These are phyloP conservation scores for Colletotrichum costaricense DNA, from an alignment of 2,329 filamentous ascomycete species.

Conservation along the genomic window DNA sequence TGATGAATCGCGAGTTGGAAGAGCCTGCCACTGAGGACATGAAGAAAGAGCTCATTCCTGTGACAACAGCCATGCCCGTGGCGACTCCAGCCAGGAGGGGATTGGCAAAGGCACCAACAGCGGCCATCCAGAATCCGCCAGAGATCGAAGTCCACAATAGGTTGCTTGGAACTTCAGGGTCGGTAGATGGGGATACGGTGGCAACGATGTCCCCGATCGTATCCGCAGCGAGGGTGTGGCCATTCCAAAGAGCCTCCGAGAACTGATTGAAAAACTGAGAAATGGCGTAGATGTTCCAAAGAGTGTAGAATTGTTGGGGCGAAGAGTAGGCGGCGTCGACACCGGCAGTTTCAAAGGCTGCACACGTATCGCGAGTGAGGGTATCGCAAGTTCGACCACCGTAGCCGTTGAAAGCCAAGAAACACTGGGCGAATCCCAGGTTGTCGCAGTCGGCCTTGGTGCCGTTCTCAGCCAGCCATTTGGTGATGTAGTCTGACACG, in stretches of 20 bases:
- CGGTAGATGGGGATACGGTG: conserved; percentile 40
- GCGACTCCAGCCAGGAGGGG: conserved; percentile 28
- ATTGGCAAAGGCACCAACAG: conserved; percentile 27
- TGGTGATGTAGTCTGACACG: conserved; percentile 39
- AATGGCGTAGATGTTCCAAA: conserved; percentile 44
- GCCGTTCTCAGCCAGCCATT: conserved; percentile 41
- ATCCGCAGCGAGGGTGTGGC: conserved; percentile 39
- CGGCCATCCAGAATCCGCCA: conserved; percentile 36
- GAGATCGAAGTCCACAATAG: conserved; percentile 39
- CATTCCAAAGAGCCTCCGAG: conserved; percentile 41
- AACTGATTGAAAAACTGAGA: conserved; percentile 45
- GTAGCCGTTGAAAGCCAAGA: conserved; percentile 41
- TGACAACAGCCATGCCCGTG: conserved; percentile 30
- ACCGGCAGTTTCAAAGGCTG: conserved; percentile 34
- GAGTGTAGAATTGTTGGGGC: conserved; percentile 41
- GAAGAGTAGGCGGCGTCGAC: conserved; percentile 38
- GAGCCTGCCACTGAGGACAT: conserved; percentile 26
- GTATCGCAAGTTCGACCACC: conserved; percentile 41
- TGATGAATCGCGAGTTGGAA: conserved; percentile 40
- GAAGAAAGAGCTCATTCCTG: conserved; percentile 25
- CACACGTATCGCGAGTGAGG: conserved; percentile 41
- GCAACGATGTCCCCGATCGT: conserved; percentile 42
- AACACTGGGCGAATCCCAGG: conserved; percentile 43
- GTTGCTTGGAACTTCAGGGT: conserved; percentile 34
- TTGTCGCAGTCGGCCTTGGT: conserved; percentile 40